phyloP scores from a whole-genome alignment of 1,284 basidiomycete species.

The Inonotus obliquus region DNA sequence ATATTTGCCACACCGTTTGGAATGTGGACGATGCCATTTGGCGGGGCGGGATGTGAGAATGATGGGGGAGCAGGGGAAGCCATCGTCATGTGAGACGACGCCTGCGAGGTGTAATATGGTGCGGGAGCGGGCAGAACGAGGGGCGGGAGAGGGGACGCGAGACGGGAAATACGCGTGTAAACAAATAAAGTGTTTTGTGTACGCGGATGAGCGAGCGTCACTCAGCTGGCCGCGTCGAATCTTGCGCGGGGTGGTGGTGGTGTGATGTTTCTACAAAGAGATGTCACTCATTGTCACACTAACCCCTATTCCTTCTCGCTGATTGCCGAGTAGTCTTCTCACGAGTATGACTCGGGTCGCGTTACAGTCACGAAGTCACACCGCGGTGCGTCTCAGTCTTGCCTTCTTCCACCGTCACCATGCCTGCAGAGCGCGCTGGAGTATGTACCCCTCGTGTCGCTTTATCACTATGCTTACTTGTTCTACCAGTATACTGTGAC shows the following conservation, averaged over 20 bases:
- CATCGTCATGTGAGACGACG: conserved; percentile 8
- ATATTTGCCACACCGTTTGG: conserved; percentile 14
- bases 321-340: not conserved
- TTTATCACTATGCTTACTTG: not conserved
- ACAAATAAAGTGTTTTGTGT: not conserved
- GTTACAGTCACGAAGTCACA: not conserved
- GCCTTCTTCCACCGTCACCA: conserved; percentile 31
- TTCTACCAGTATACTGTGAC: conserved; percentile 66
- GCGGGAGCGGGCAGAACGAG: conserved; percentile 3
- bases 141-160: not conserved
- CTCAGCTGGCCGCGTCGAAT: not conserved
- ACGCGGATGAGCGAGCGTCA: not conserved
- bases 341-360: not conserved
- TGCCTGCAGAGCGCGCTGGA: conserved; percentile 74
- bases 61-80: conserved; percentile 15
- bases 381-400: not conserved
- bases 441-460: conserved; percentile 36
- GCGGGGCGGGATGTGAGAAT: conserved; percentile 4
- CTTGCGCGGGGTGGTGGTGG: not conserved
- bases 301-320: not conserved
- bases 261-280: not conserved
- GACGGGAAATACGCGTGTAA: not conserved
- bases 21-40: conserved; percentile 8
- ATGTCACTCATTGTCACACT: not conserved
- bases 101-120: not conserved